A percentile compares a stretch with the other conserved stretches of the same genome.
phyloP scores from a whole-genome alignment of 345 rosid genomes.

The Boechera divaricarpa region DNA sequence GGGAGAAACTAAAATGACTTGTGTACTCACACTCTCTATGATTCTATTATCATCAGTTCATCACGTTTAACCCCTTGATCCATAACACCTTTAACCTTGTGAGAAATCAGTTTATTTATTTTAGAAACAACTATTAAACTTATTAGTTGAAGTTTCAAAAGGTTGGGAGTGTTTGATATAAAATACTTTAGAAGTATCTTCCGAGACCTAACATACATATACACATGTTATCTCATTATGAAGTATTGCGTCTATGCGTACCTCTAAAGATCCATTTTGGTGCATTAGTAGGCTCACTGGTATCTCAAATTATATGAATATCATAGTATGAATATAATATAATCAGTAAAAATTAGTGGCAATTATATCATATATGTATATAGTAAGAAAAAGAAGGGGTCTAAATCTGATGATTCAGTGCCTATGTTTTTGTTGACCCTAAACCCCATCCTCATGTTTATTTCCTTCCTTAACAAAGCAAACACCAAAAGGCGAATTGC shows the following conservation, averaged over 20 bases:
- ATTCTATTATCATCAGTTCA: neutral
- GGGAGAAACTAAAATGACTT: neutral
- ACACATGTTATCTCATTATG: constrained; percentile 35
- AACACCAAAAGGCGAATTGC: constrained; percentile 30
- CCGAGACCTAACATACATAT: constrained; percentile 5
- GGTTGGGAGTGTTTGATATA: neutral
- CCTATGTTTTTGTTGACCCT: constrained; percentile 33
- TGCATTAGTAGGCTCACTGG: constrained; percentile 17
- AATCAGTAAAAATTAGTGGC: constrained; percentile 1
- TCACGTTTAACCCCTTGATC: neutral
- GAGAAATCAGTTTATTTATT: neutral
- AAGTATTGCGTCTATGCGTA: neutral
- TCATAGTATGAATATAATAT: neutral
- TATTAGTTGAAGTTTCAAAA: neutral
- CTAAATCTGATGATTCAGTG: constrained; percentile 22
- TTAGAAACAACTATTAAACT: neutral
- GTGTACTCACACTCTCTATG: neutral
- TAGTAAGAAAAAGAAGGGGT: neutral
- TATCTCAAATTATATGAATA: neutral
- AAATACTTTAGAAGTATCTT: constrained; percentile 13
- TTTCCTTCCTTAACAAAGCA: constrained; percentile 44
- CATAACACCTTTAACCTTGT: neutral
- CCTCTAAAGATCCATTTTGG: constrained; percentile 26
- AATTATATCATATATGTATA: neutral
- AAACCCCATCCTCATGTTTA: constrained; percentile 47